These are phyloP conservation scores for Lablab purpureus DNA, from an alignment of 306 rosid genomes.

Conservation along the genomic window DNA sequence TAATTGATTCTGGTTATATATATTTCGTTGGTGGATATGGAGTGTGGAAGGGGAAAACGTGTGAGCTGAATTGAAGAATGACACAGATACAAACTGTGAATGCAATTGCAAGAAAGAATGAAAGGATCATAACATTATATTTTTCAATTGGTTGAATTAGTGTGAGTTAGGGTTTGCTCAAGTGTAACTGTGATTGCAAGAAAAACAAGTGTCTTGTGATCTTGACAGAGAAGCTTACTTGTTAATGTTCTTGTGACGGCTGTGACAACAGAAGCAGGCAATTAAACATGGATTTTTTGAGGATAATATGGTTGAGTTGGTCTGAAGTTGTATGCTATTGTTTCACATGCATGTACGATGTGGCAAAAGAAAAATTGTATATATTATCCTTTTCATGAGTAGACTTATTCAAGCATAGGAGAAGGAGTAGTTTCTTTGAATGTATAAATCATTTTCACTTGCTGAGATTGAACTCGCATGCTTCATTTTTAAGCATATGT, in stretches of 20 bases:
- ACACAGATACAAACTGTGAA: constrained; percentile 45
- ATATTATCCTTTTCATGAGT: constrained; percentile 37
- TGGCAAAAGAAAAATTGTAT: constrained; percentile 28
- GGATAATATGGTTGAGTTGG: constrained; percentile 42
- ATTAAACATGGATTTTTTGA: constrained; percentile 17
- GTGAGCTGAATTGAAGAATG: constrained; percentile 48
- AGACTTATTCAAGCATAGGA: constrained; percentile 30
- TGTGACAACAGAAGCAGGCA: constrained; percentile 10
- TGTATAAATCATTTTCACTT: constrained; percentile 42
- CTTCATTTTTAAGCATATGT: constrained; percentile 46
- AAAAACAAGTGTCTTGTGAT: constrained; percentile 27
- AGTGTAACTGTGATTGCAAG: constrained; percentile 12
- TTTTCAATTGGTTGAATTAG: neutral
- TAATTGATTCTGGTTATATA: constrained; percentile 14
- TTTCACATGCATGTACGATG: constrained; percentile 49
- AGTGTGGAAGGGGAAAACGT: constrained; percentile 40
- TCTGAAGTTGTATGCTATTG: constrained; percentile 36
- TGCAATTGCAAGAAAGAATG: constrained; percentile 51
- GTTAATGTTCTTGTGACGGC: constrained; percentile 41
- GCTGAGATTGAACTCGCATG: constrained; percentile 9
- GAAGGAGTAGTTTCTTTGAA: constrained; percentile 55
- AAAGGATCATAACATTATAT: constrained; percentile 15
- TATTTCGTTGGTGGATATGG: constrained; percentile 20
- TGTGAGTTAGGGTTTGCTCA: neutral
- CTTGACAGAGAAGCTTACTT: constrained; percentile 7